phyloP scores from a whole-genome alignment of 176 grass and related monocot species.

The Ensete glaucum region DNA sequence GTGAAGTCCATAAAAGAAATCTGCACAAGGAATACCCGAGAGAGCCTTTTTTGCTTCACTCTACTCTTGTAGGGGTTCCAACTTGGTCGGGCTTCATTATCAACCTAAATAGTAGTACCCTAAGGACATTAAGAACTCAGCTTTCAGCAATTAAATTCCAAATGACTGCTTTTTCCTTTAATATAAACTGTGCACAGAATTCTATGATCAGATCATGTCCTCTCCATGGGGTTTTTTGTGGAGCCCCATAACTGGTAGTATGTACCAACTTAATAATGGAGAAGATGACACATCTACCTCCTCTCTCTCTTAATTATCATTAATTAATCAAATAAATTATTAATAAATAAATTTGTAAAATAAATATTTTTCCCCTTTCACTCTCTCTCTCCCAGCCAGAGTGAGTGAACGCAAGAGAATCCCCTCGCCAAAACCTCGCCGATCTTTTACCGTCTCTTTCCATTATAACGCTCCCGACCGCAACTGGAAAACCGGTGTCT shows the following conservation, averaged over 20 bases:
- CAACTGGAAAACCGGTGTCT: conserved; percentile 1
- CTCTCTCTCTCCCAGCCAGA: background rate
- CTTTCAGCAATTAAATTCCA: background rate
- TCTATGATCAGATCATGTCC: background rate
- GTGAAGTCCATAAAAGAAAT: background rate
- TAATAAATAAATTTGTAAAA: too few species aligned
- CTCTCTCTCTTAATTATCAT: too few species aligned
- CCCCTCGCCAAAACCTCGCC: background rate
- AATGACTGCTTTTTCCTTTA: background rate
- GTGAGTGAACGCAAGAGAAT: background rate
- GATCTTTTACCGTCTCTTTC: background rate
- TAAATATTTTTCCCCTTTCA: background rate
- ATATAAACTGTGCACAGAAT: background rate
- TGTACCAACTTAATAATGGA: too few species aligned
- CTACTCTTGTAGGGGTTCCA: too few species aligned
- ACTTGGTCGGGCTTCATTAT: too few species aligned
- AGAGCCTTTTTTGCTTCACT: too few species aligned
- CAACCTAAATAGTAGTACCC: background rate
- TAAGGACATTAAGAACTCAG: background rate
- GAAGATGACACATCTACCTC: too few species aligned
- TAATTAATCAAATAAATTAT: too few species aligned
- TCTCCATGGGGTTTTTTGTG: background rate
- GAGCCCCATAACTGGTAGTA: too few species aligned
- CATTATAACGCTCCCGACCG: background rate
- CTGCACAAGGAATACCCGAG: background rate